Evolutionary conservation across 2,329 filamentous ascomycete genomes (phyloP).

Genomic region (Penicillium nordicum): DNA sequence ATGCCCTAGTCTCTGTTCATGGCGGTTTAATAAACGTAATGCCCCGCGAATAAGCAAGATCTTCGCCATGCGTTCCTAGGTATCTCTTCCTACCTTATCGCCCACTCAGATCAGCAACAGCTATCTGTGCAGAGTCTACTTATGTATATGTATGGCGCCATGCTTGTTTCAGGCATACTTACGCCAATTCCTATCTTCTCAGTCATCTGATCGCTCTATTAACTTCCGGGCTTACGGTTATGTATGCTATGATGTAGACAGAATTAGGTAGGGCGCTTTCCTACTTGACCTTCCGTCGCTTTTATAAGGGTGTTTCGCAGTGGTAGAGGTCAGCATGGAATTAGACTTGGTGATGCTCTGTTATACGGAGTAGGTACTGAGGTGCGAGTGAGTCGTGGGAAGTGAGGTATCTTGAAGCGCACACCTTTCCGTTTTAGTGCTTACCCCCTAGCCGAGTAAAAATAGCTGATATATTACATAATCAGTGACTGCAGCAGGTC

Average conservation of each 20-base stretch:
- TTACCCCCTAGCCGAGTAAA: neutral
- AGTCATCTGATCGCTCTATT: too few relatives aligned
- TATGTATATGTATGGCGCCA: neutral
- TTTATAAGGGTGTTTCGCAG: neutral
- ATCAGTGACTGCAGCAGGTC: too few relatives aligned
- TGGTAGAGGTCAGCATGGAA: neutral
- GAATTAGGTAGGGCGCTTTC: neutral
- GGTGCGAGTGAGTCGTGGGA: neutral
- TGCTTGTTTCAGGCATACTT: neutral
- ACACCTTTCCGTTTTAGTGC: neutral
- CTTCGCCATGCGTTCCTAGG: neutral
- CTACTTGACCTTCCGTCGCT: neutral
- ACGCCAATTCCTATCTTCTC: neutral
- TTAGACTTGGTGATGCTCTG: neutral
- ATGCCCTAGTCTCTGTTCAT: too few relatives aligned
- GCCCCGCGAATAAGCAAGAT: neutral
- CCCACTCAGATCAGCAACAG: constrained; percentile 1
- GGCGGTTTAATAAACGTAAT: neutral
- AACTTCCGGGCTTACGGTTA: neutral
- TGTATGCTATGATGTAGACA: neutral
- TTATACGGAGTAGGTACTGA: neutral
- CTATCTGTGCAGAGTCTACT: neutral
- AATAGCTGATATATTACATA: too few relatives aligned
- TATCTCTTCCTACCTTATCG: constrained; percentile 1
- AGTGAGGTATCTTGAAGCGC: neutral